phyloP scores from a whole-genome alignment of 169 alveolate genomes.

The Eimeria praecox region DNA sequence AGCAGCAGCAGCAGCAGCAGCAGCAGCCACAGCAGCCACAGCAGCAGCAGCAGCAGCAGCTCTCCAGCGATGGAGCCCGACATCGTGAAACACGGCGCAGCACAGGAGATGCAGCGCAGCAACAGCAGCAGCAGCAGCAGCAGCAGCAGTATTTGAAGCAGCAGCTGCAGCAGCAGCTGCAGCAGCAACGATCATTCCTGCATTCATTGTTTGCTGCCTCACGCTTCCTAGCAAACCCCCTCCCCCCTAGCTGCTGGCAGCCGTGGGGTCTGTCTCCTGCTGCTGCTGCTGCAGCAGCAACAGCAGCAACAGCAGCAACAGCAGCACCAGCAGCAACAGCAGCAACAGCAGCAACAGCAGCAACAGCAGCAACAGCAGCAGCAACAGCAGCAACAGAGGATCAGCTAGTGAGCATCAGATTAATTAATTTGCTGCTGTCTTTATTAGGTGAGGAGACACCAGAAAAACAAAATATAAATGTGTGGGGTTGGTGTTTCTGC shows the following conservation, averaged over 20 bases:
- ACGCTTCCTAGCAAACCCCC: slow-evolving; percentile 14
- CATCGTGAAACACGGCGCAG: not conserved
- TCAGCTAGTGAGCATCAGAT: not conserved
- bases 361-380: not conserved
- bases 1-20: slow-evolving; percentile 14
- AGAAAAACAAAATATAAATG: not conserved
- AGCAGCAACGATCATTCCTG: slow-evolving; percentile 28
- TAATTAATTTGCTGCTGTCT: not conserved
- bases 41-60: not conserved
- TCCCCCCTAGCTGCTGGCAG: not conserved
- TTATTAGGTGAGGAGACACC: not conserved
- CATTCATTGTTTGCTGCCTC: slow-evolving; percentile 46
- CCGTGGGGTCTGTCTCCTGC: slow-evolving; percentile 7
- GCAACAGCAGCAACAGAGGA: slow-evolving; percentile 1
- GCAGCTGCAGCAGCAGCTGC: slow-evolving; percentile 68
- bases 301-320: not conserved
- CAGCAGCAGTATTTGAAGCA: slow-evolving; percentile 7
- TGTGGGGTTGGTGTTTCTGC: slow-evolving; percentile 18
- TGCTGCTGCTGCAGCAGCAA: not conserved
- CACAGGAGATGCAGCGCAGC: not conserved
- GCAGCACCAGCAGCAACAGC: not conserved
- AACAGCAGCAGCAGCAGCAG: slow-evolving; percentile 3
- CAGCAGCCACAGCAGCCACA: not conserved
- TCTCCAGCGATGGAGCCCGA: not conserved
- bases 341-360: not conserved